Conservation (phyloP, 495 filamentous ascomycete genomes). For the Astrothelium subdiscretum region DNA sequence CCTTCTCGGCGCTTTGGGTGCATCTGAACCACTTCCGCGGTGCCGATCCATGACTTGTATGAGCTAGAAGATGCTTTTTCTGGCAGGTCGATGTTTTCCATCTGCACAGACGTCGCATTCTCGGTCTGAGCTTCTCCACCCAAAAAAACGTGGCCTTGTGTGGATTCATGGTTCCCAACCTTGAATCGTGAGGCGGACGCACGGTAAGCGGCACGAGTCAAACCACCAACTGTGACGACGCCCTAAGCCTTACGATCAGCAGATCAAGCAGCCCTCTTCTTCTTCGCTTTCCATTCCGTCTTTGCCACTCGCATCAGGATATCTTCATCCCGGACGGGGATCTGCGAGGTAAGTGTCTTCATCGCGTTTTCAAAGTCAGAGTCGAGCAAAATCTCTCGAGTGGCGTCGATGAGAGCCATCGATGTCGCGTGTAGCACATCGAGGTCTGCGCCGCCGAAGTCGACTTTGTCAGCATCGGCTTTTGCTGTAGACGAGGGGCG, state of each 20-base stretch:
- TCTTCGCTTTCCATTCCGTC: conserved; percentile 73
- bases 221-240: neutral
- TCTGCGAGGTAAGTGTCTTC: conserved; percentile 93
- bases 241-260: neutral
- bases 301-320: conserved; percentile 88
- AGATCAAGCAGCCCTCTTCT: conserved; percentile 20
- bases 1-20: neutral
- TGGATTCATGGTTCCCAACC: neutral
- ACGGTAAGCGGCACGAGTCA: neutral
- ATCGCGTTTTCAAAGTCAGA: conserved; percentile 96
- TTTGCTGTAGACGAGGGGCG: neutral
- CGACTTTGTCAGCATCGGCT: conserved; percentile 18
- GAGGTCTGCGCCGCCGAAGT: conserved; percentile 52
- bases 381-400: conserved; percentile 80
- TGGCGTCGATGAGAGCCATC: conserved; percentile 84
- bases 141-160: neutral
- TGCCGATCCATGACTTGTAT: neutral
- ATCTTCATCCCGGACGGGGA: conserved; percentile 92
- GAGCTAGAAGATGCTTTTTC: neutral
- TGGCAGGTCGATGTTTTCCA: neutral
- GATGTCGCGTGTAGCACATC: conserved; percentile 86
- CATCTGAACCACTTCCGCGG: neutral
- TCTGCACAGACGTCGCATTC: neutral
- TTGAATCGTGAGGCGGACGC: neutral
- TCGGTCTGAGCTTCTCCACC: neutral